Base-by-base conservation (phyloP, 208 protist genomes). In the Leishmania arabica region DNA sequence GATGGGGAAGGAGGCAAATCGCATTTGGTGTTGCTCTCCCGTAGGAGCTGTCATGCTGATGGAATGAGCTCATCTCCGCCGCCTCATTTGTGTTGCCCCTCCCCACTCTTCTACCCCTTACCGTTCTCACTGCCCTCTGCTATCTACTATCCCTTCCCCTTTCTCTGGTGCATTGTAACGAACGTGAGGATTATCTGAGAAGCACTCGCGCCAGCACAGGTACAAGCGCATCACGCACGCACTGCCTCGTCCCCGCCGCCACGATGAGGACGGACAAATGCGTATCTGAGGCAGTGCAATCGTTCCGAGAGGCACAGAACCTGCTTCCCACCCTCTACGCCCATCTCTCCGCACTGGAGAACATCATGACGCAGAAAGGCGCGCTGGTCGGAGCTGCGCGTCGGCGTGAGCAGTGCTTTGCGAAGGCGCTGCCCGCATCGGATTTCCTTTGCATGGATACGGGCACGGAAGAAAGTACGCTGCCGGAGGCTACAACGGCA, bases 231-330 rank as follows among this genome's bases (percentile, higher is more conserved):
- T 17, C 21, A 0, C 9, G 9, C 66, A 62, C 56, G 24, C 27
- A n/a, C 51, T 54, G 13, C 51, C 17, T 54, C 51, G 51, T 54
- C 51, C 27, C 45, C 45, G 40, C 45, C 24, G 9, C 69, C 54
- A 21, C 31, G 4, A 74, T 74, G 66, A 80, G 64, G 77, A 80
- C 31, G 7, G 77, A 74, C 65, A 81, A 85, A 62, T 62, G 8
- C n/a, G 72, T 84, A 0, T 42, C 75, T 4, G 83, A 87, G 9
- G 81, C 85, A 4, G 84, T 95, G 34, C 86, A 95, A 79, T 85
- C 82, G 7, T 95, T 93, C 68, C 87, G 90, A 47, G 90, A 95
- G 75, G 92, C 87, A 72, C 89, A 90, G 70, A 95, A 95, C 58
- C 77, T 93, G 15, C 71, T 93, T 24, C 71, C 83, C 49, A 85